Evolutionary conservation across 2,329 filamentous ascomycete genomes (phyloP).

Genomic region (Penicillium janthinellum): DNA sequence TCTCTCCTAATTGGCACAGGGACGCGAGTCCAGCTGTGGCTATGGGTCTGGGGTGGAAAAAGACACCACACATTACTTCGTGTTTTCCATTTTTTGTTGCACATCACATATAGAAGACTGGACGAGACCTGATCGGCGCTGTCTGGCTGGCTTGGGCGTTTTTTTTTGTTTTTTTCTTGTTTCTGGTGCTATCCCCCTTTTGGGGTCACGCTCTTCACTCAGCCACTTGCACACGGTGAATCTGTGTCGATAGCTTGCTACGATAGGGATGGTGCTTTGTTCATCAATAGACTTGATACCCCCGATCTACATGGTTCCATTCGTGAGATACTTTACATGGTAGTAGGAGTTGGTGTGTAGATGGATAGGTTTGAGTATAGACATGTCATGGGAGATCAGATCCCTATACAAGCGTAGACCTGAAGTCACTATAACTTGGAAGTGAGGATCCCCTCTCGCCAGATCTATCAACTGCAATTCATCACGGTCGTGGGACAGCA

Average conservation of each 20-base stretch:
- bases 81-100: constrained; percentile 13
- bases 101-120: constrained; percentile 16
- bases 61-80: neutral
- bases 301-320: constrained; percentile 14
- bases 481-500: neutral
- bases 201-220: constrained; percentile 6
- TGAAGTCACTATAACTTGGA: too few species aligned
- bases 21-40: neutral
- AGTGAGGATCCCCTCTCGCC: neutral
- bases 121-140: neutral
- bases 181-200: constrained; percentile 13
- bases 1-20: neutral
- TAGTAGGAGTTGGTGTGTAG: neutral
- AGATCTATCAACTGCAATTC: neutral
- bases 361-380: too few species aligned
- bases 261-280: constrained; percentile 18
- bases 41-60: neutral
- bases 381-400: too few species aligned
- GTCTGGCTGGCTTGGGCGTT: constrained; percentile 10
- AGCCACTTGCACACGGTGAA: constrained; percentile 9
- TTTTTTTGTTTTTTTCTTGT: constrained; percentile 15
- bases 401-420: neutral
- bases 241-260: constrained; percentile 26
- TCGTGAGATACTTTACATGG: neutral
- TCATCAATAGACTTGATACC: constrained; percentile 30